Base-by-base conservation (phyloP, 176 grass and related monocot species). In the barley (Hordeum vulgare) region DNA sequence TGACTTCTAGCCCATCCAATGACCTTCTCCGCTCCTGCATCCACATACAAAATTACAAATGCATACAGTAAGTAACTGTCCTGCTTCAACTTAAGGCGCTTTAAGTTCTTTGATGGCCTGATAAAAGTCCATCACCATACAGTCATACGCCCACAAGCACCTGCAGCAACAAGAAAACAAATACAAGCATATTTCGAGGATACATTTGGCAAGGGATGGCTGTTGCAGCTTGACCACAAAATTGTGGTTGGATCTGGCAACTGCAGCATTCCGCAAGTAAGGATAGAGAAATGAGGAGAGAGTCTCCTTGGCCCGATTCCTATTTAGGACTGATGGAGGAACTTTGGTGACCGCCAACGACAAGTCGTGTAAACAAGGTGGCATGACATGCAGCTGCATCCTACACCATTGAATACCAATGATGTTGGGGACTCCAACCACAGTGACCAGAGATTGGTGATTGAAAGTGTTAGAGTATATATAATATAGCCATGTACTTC, bases 1-100 rank as follows among this genome's bases (percentile, higher is more conserved):
- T 99, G 89, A 94, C 68, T 99, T 86, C 77, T 95, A 84, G 96
- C 96, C 89, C 91, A 99, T 82, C 96, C 96, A 79, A 90, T 39
- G 35, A 96, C 93, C 70, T 86, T 94, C 88, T 94, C 91, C 66
- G 96, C 83, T 86, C 79, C 96, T 99, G 81, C 58, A 74, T 91
- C 41, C 11, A 37, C 26, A 79, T 74, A 82, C 8, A 45, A 73
- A 61, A 31, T 72, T 72, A 31, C 23, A 71, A 69, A 71, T 62
- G 79, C 47, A 80, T 27, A 28, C 29, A 70, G 36, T 44, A 45
- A 89, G 61, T 8, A 85, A 17, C 18, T 31, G 17, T n/a, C 34
- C 40, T 76, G n/a, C 41, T 73, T 60, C 25, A 89, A 56, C 63
- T 49, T 76, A 77, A 8, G 6, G 42, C 67, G 81, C 42, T 51